These are phyloP conservation scores for Symbiodinium natans DNA, from an alignment of 73 alveolate species.

Conservation along the genomic window DNA sequence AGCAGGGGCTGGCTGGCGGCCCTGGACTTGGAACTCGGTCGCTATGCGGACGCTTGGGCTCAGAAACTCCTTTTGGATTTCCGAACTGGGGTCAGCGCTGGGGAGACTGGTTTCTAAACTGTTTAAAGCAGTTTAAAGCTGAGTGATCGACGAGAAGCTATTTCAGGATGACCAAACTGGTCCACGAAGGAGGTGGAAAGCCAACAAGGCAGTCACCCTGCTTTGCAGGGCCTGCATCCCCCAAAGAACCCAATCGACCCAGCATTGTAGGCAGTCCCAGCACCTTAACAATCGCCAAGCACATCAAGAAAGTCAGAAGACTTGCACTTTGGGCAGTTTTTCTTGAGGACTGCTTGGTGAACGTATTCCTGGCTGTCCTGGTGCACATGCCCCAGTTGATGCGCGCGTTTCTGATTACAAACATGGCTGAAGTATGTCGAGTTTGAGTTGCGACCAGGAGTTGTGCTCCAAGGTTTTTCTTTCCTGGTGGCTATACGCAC, in stretches of 20 bases:
- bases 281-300: too few relatives aligned
- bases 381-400: background rate
- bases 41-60: slow-evolving; percentile 45
- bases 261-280: too few relatives aligned
- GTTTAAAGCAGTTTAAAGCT: too few relatives aligned
- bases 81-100: too few relatives aligned
- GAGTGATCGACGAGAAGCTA: too few relatives aligned
- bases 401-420: background rate
- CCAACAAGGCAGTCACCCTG: too few relatives aligned
- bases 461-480: slow-evolving; percentile 40
- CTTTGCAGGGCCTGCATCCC: too few relatives aligned
- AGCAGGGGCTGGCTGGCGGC: slow-evolving; percentile 68
- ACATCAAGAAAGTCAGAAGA: too few relatives aligned
- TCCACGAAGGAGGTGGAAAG: too few relatives aligned
- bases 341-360: slow-evolving; percentile 59
- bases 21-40: slow-evolving; percentile 46
- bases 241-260: too few relatives aligned
- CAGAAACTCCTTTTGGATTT: background rate
- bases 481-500: slow-evolving; percentile 88
- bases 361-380: slow-evolving; percentile 63
- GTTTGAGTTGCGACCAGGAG: background rate
- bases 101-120: too few relatives aligned
- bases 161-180: too few relatives aligned
- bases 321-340: background rate
- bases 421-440: background rate